Base-by-base conservation (phyloP, 2,329 filamentous ascomycete genomes). In the Phoma sp. region DNA sequence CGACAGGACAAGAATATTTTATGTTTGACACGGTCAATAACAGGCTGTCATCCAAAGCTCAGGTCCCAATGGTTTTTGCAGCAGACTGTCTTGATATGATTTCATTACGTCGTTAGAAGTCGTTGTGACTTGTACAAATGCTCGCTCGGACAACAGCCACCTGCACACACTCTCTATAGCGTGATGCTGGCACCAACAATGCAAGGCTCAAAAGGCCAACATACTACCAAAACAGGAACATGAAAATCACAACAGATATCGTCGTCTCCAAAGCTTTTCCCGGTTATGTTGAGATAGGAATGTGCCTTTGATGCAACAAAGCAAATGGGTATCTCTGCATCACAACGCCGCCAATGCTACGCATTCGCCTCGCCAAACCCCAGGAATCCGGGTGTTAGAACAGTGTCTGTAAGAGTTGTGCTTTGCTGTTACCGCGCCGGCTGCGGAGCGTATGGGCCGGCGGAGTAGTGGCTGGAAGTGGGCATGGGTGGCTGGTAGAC, bases 271-370 rank as follows among this genome's bases (percentile, higher is more conserved):
- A 24, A 27, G 32, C 36, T 27, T 15, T 37, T 38, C 25, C 46
- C 22, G 25, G 36, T 33, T n/a, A 17, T 50, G 27, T 38, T 44
- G 27, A 46, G 38, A 44, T 40, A 56, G 40, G n/a, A 55, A 49
- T 33, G 51, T 61, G 50, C 47, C 38, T 49, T 52, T 43, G 47
- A 64, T 62, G 59, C 60, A 65, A 62, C 43, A 54, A 61, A 63
- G 55, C 31, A 58, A 61, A 33, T 62, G 70, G 70, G 69, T 73
- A 73, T 74, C 63, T 64, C 59, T 44, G 36, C 57, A 60, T 58
- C 43, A 43, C 41, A 69, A 73, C 70, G 68, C 70, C 70, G 60
- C 55, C 58, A 60, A 65, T 68, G 65, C 65, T 72, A 72, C 71
- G 67, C 70, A 60, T 62, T 64, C 59, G 58, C 65, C 51, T 64